Evolutionary conservation across 108 stramenopile genomes (phyloP).

Genomic region (Mediolabrus comicus): DNA sequence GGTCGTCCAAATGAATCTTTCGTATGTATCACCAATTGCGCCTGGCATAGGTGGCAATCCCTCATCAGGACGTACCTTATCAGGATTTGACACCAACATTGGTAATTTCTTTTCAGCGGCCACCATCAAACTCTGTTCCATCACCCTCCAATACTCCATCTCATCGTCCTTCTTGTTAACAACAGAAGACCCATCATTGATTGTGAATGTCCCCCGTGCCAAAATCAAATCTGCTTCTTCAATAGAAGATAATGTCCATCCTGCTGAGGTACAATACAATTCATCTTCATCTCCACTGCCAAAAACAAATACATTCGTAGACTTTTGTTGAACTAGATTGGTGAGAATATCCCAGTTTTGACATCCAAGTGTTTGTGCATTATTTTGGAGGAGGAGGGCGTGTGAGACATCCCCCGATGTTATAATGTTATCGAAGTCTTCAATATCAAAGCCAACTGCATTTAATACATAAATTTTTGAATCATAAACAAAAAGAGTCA

Average conservation of each 20-base stretch:
- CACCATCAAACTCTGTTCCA: constrained; percentile 45
- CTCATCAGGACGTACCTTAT: constrained; percentile 80
- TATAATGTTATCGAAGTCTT: constrained; percentile 68
- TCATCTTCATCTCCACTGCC: constrained; percentile 91
- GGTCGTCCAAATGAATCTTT: constrained; percentile 40
- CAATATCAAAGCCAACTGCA: constrained; percentile 58
- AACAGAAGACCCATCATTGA: constrained; percentile 49
- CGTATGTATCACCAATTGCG: constrained; percentile 80
- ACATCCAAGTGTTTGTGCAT: constrained; percentile 22
- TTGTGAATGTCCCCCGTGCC: constrained; percentile 80
- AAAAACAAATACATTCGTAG: constrained; percentile 66
- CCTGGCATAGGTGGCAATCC: constrained; percentile 91
- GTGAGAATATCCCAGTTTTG: constrained; percentile 20
- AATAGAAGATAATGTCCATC: constrained; percentile 72
- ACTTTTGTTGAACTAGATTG: constrained; percentile 5
- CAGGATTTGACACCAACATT: constrained; percentile 94
- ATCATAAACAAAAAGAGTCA: neutral
- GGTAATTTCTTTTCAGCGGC: constrained; percentile 71
- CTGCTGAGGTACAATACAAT: constrained; percentile 75
- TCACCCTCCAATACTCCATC: constrained; percentile 53
- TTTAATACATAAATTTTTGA: too few species aligned
- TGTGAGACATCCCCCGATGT: constrained; percentile 79
- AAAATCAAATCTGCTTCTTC: constrained; percentile 88
- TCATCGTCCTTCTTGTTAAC: constrained; percentile 50
- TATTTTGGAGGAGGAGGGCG: constrained; percentile 24